phyloP scores from a whole-genome alignment of 768 basidiomycete genomes.

The Macrocybe gigantea region DNA sequence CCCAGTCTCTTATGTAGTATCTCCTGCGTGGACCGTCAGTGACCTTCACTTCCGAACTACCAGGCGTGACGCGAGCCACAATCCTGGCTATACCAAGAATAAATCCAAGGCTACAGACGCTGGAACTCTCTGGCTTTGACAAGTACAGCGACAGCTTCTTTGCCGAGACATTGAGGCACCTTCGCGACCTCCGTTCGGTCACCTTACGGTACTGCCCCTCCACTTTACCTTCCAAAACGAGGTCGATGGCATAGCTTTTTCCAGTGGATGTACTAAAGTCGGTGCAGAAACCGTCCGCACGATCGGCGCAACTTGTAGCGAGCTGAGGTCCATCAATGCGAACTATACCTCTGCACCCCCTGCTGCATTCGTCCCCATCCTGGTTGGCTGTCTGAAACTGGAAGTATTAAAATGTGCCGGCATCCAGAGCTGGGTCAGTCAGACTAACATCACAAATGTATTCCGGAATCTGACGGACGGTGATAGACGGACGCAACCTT shows the following conservation, averaged over 20 bases:
- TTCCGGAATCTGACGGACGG: slow-evolving; percentile 1
- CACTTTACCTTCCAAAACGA: neutral
- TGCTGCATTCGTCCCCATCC: slow-evolving; percentile 35
- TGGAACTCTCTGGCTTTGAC: slow-evolving; percentile 46
- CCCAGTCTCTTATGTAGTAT: slow-evolving; percentile 29
- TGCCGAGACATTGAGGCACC: slow-evolving; percentile 38
- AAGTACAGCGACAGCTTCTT: slow-evolving; percentile 48
- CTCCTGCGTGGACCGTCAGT: slow-evolving; percentile 53
- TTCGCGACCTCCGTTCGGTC: slow-evolving; percentile 40
- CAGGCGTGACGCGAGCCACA: slow-evolving; percentile 47
- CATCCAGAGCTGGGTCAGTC: slow-evolving; percentile 52
- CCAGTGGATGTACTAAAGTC: slow-evolving; percentile 57
- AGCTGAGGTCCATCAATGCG: slow-evolving; percentile 46
- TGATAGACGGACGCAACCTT: slow-evolving; percentile 53
- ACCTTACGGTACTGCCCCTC: slow-evolving; percentile 40
- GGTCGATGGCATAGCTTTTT: slow-evolving; percentile 5
- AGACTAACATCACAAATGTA: neutral
- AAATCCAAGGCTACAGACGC: slow-evolving; percentile 33
- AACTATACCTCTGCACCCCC: slow-evolving; percentile 56
- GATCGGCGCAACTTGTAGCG: slow-evolving; percentile 33
- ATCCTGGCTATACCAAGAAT: slow-evolving; percentile 36
- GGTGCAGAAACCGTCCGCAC: slow-evolving; percentile 41
- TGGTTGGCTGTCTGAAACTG: slow-evolving; percentile 30
- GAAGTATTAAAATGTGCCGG: slow-evolving; percentile 60
- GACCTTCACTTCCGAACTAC: slow-evolving; percentile 38